Percentiles rank a stretch among this genome's conserved stretches.
Conservation (phyloP, 257 asterid genomes). For the Nyctanthes arbortristis region DNA sequence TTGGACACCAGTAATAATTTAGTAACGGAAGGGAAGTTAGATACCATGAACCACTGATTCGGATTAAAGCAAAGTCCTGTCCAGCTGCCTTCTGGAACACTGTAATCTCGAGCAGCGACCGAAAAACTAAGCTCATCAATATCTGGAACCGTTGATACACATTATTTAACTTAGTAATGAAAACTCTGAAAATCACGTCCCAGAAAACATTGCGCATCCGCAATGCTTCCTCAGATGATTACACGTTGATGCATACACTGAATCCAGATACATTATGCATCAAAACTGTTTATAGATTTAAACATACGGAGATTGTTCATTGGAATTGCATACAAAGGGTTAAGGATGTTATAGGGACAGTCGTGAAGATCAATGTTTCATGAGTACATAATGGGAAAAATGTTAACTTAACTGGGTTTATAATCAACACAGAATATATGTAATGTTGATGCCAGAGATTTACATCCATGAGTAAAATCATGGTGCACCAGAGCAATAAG, state of each 20-base stretch:
- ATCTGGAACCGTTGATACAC: constrained; percentile 39
- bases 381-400: not conserved
- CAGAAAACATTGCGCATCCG: not conserved
- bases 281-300: constrained; percentile 3
- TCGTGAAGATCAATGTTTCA: not conserved
- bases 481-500: not conserved
- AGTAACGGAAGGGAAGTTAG: constrained; percentile 11
- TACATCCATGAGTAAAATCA: not conserved
- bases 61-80: constrained; percentile 89
- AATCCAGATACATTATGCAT: not conserved
- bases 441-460: constrained; percentile 14
- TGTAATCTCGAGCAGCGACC: constrained; percentile 73
- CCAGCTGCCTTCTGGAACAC: constrained; percentile 96
- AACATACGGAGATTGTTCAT: constrained; percentile 1
- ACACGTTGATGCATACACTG: constrained; percentile 10
- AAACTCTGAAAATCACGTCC: not conserved
- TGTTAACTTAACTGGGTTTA: not conserved
- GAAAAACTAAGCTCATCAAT: constrained; percentile 63
- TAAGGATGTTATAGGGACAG: not conserved
- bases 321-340: not conserved
- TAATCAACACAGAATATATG: constrained; percentile 7
- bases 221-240: constrained; percentile 8
- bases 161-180: constrained; percentile 13
- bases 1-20: constrained; percentile 4
- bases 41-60: constrained; percentile 76